A percentile compares a stretch with the other conserved stretches of the same genome.
These are phyloP conservation scores for Dryas octopetala DNA, from an alignment of 306 rosid species.

Conservation along the genomic window DNA sequence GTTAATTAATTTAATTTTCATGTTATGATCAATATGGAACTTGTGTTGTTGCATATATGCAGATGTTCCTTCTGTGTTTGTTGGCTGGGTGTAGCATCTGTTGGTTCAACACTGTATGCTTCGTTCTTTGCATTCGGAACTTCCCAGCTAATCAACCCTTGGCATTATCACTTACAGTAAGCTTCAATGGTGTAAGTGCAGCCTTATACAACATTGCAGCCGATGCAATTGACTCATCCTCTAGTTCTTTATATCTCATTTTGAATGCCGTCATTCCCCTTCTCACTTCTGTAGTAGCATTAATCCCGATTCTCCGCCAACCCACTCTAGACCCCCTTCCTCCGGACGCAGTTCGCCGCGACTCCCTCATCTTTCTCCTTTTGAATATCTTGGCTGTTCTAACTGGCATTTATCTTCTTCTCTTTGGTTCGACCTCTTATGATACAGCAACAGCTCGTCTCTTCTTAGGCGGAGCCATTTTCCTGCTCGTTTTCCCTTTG, in stretches of 20 bases:
- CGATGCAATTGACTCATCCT: constrained; percentile 65
- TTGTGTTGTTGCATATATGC: background rate
- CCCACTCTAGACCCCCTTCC: constrained; percentile 68
- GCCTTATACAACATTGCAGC: constrained; percentile 90
- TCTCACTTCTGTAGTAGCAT: constrained; percentile 57
- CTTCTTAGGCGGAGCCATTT: constrained; percentile 64
- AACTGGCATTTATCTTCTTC: constrained; percentile 79
- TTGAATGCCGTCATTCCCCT: constrained; percentile 78
- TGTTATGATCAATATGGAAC: too few relatives aligned
- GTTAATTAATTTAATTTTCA: background rate
- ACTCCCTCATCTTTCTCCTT: constrained; percentile 69
- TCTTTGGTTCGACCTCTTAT: constrained; percentile 53
- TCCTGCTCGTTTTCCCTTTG: constrained; percentile 62
- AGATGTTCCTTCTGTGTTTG: constrained; percentile 79
- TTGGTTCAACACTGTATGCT: constrained; percentile 98
- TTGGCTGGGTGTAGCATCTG: constrained; percentile 91
- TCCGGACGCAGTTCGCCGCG: constrained; percentile 53
- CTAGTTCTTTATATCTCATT: constrained; percentile 52
- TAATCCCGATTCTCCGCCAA: constrained; percentile 75
- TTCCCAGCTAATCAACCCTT: constrained; percentile 78
- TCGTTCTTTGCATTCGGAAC: constrained; percentile 83
- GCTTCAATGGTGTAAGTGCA: constrained; percentile 96
- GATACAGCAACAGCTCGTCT: constrained; percentile 42
- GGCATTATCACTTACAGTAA: constrained; percentile 85
- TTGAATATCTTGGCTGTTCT: constrained; percentile 69